Evolutionary conservation across 768 basidiomycete species (phyloP), one percentile per base, ranked within the genome.

Genomic region (Suillus tomentosus): DNA sequence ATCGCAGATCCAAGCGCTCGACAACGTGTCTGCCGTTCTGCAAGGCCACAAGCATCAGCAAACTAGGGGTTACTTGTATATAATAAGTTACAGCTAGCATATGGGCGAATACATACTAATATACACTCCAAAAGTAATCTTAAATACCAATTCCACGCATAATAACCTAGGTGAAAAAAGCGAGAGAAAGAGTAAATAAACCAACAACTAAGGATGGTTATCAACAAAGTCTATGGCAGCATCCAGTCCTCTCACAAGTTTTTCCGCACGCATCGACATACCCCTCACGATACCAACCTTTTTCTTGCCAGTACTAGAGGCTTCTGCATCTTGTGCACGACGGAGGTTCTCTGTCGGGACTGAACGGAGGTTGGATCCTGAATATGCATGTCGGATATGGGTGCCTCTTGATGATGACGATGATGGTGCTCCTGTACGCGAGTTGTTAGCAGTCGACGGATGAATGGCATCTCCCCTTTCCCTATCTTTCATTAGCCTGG

Each of bases 151-250:
- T 31, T 53, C 51, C 51, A 19, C 51, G 42, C 10, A 2, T 15
- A 53, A 60, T 60, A 17, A 60, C 24, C 19, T 17, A 60, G 13
- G 24, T 15, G 34, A 24, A 31, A 37, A 43, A 22, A 24, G 39
- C 3, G 2, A 51, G 15, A 60, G 5, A 31, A 31, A 53, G 36
- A 39, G 13, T 13, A 36, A 60, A 2, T 2, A 17, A 22, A 34
- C n/a, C 5, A 36, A 40, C 34, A 17, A 11, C 40, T 62, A 62
- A 39, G 50, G 55, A 59, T 62, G 47, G 24, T 40, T 62, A 65
- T 80, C 79, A 24, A 80, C 79, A 64, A 80, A 80, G 64, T 80
- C 79, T 43, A 80, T 73, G 0, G 79, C 78, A 5, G 78, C 76
- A 65, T 80, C 79, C 62, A 80, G 69, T 34, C 76, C 74, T 50